Conservation (phyloP, 805 yeast species). For the Candida broadrunensis region DNA sequence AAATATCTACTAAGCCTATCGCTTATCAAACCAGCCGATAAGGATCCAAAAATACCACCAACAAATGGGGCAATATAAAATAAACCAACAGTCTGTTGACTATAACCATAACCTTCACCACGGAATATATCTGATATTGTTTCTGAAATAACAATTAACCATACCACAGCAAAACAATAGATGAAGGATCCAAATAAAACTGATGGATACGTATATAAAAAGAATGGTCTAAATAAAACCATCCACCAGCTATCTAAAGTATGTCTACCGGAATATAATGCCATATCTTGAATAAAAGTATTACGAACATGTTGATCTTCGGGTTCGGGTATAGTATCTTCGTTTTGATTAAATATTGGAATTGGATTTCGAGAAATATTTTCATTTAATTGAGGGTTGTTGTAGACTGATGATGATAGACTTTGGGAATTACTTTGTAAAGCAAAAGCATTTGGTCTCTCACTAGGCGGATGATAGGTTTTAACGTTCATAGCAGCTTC, state of each 20-base stretch:
- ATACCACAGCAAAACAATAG: constrained; percentile 57
- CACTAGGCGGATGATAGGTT: constrained; percentile 19
- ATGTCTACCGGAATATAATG: constrained; percentile 48
- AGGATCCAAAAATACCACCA: constrained; percentile 58
- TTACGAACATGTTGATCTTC: neutral
- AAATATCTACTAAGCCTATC: constrained; percentile 47
- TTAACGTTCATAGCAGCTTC: constrained; percentile 39
- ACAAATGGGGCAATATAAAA: constrained; percentile 54
- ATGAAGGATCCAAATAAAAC: constrained; percentile 49
- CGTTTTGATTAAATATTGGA: neutral
- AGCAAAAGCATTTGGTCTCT: constrained; percentile 30
- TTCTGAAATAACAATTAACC: constrained; percentile 62
- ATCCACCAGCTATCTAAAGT: constrained; percentile 51
- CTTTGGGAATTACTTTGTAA: constrained; percentile 14
- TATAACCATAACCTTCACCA: constrained; percentile 42
- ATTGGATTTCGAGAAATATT: neutral
- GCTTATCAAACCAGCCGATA: constrained; percentile 48
- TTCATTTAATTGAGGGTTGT: neutral
- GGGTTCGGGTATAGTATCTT: neutral
- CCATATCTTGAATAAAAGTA: constrained; percentile 15
- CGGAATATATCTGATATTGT: constrained; percentile 50
- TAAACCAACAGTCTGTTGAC: constrained; percentile 47
- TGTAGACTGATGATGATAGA: constrained; percentile 12
- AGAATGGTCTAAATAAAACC: constrained; percentile 54
- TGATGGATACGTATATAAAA: constrained; percentile 48